A percentile compares a stretch with the other conserved stretches of the same genome.
phyloP scores from a whole-genome alignment of 2,329 filamentous ascomycete genomes.

The Lasiodiplodia sp. region DNA sequence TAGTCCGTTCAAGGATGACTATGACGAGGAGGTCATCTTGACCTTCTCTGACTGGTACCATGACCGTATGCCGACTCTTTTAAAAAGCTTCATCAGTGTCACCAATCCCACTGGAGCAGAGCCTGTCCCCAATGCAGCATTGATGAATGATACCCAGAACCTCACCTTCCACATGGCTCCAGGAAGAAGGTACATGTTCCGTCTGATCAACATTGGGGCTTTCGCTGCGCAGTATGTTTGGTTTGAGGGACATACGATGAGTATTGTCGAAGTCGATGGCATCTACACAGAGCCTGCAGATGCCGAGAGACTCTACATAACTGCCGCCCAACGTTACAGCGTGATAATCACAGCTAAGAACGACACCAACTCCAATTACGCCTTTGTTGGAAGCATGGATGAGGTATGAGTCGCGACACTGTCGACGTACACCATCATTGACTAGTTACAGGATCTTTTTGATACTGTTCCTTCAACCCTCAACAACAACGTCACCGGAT shows the following conservation, averaged over 20 bases:
- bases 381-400: conserved; percentile 63
- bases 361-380: conserved; percentile 62
- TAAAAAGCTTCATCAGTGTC: conserved; percentile 53
- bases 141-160: conserved; percentile 69
- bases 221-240: conserved; percentile 77
- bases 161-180: conserved; percentile 54
- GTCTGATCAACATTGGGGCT: conserved; percentile 73
- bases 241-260: conserved; percentile 71
- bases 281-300: conserved; percentile 67
- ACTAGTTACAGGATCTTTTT: conserved; percentile 59
- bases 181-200: conserved; percentile 68
- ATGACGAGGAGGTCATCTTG: conserved; percentile 67
- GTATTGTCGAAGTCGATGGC: conserved; percentile 74
- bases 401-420: conserved; percentile 40
- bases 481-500: conserved; percentile 68
- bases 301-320: conserved; percentile 68
- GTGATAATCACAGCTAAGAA: conserved; percentile 69
- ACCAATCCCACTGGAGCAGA: conserved; percentile 67
- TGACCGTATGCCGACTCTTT: conserved; percentile 59
- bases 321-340: conserved; percentile 75
- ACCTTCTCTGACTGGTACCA: conserved; percentile 80
- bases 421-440: background rate
- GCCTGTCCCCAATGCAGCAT: conserved; percentile 69
- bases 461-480: conserved; percentile 70
- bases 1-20: conserved; percentile 60